phyloP scores from a whole-genome alignment of 768 basidiomycete species.

The Mycena rosella region DNA sequence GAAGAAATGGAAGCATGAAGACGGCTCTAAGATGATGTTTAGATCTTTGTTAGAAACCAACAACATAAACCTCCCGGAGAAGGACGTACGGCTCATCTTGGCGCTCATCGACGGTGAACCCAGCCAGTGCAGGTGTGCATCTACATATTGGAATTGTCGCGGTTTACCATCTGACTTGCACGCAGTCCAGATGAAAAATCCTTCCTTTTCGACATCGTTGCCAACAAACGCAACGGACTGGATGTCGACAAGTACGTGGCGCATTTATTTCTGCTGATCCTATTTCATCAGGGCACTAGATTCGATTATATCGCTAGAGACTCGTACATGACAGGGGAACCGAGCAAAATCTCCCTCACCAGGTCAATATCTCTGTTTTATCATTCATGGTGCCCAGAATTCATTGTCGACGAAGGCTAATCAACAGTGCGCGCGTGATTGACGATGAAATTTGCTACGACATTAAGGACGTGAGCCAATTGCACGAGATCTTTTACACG shows the following conservation, averaged over 20 bases:
- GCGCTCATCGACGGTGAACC: constrained; percentile 81
- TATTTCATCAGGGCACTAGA: constrained; percentile 51
- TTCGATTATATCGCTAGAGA: constrained; percentile 89
- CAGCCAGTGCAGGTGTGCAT: constrained; percentile 61
- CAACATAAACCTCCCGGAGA: constrained; percentile 58
- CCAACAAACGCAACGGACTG: constrained; percentile 84
- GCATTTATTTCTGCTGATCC: constrained; percentile 2
- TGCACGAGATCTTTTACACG: constrained; percentile 80
- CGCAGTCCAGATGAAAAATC: constrained; percentile 64
- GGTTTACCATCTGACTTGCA: constrained; percentile 17
- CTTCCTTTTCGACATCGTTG: constrained; percentile 88
- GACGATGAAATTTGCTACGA: constrained; percentile 83
- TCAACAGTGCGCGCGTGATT: constrained; percentile 81
- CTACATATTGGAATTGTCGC: not conserved
- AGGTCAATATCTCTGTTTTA: constrained; percentile 50
- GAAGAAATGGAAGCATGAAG: constrained; percentile 78
- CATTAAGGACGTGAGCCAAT: constrained; percentile 83
- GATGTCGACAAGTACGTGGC: constrained; percentile 85
- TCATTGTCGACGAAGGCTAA: constrained; percentile 60
- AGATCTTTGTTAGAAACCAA: constrained; percentile 74
- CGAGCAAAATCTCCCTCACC: constrained; percentile 62
- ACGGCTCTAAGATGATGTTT: constrained; percentile 88
- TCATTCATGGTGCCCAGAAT: no score
- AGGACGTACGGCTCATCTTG: constrained; percentile 75
- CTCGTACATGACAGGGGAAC: constrained; percentile 77